Evolutionary conservation across 495 filamentous ascomycete genomes (phyloP).

Genomic region (Choiromyces venosus): DNA sequence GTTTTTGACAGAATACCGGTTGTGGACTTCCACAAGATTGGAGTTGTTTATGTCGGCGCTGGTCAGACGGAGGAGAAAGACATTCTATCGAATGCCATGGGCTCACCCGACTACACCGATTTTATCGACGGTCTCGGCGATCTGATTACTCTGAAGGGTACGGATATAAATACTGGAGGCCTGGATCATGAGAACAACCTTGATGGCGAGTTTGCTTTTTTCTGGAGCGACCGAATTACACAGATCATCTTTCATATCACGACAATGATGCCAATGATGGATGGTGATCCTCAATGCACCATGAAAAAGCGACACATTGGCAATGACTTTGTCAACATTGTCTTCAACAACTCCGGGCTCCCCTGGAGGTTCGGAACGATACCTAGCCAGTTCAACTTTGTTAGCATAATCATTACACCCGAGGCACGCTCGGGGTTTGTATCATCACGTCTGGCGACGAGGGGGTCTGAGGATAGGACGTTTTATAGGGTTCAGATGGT

Average conservation of each 20-base stretch:
- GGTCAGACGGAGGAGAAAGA: constrained; percentile 73
- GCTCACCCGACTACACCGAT: constrained; percentile 75
- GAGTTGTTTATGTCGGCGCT: constrained; percentile 83
- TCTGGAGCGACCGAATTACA: constrained; percentile 89
- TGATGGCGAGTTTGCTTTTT: constrained; percentile 81
- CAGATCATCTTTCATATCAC: constrained; percentile 94
- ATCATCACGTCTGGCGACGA: constrained; percentile 45
- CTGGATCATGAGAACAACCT: constrained; percentile 67
- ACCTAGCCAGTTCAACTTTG: constrained; percentile 86
- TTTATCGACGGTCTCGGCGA: constrained; percentile 77
- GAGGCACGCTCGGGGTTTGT: constrained; percentile 63
- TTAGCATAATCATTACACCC: constrained; percentile 92
- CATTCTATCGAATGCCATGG: constrained; percentile 76
- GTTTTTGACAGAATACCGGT: constrained; percentile 82
- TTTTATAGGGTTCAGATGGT: constrained; percentile 83
- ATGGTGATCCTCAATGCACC: constrained; percentile 66
- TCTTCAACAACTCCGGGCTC: constrained; percentile 89
- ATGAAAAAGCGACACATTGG: constrained; percentile 93
- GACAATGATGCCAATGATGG: constrained; percentile 88
- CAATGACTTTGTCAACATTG: constrained; percentile 96
- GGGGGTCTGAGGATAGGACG: constrained; percentile 47
- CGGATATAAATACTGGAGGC: constrained; percentile 88
- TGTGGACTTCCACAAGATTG: constrained; percentile 92
- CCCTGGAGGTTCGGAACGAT: constrained; percentile 89
- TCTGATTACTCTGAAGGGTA: constrained; percentile 68